Conservation (phyloP, 2,329 filamentous ascomycete genomes). For the Dactylella cylindrospora region DNA sequence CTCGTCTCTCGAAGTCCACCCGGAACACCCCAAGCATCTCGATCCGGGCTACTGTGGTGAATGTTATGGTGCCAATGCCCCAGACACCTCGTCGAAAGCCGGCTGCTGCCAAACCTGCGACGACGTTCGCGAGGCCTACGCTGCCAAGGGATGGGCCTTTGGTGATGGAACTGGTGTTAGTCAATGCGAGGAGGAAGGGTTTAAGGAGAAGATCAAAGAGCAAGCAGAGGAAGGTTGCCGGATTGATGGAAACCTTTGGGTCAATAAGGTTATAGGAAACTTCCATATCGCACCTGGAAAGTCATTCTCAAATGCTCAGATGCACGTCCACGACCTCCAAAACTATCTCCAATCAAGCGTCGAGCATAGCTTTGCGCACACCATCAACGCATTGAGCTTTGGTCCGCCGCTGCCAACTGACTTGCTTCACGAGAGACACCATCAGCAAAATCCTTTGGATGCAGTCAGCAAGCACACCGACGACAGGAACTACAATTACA, state of each 20-base stretch:
- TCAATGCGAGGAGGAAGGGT: constrained; percentile 93
- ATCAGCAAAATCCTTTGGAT: constrained; percentile 89
- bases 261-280: constrained; percentile 98
- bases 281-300: constrained; percentile 97
- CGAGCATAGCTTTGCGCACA: constrained; percentile 84
- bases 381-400: constrained; percentile 85
- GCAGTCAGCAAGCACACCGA: constrained; percentile 71
- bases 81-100: constrained; percentile 66
- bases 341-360: constrained; percentile 82
- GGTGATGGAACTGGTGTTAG: constrained; percentile 88
- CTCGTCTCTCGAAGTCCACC: constrained; percentile 51
- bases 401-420: constrained; percentile 77
- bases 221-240: constrained; percentile 92
- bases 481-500: constrained; percentile 88
- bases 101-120: constrained; percentile 97
- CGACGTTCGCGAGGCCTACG: constrained; percentile 94
- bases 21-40: constrained; percentile 70
- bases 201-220: constrained; percentile 79
- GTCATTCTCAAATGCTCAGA: constrained; percentile 92
- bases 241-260: constrained; percentile 84
- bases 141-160: constrained; percentile 86
- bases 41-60: constrained; percentile 89
- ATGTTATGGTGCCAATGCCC: constrained; percentile 83
- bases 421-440: constrained; percentile 26
- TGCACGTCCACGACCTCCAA: constrained; percentile 96